These are phyloP conservation scores for Myrica gale DNA, from an alignment of 306 rosid genomes.

Conservation along the genomic window DNA sequence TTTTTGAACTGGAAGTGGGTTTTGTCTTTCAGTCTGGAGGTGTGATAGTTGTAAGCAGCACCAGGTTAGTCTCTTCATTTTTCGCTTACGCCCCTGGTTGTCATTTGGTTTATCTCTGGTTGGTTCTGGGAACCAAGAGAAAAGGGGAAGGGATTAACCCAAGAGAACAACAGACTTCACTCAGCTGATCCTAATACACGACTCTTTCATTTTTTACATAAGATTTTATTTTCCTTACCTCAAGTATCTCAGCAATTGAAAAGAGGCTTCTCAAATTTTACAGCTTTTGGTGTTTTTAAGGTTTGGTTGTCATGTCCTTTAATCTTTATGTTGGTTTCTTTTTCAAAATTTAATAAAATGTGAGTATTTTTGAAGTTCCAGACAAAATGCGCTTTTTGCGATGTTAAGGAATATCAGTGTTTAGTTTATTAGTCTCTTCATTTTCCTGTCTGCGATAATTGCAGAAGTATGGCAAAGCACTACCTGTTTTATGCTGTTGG, in stretches of 20 bases:
- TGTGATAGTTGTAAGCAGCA: not conserved
- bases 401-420: slow-evolving; percentile 35
- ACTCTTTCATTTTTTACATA: not conserved
- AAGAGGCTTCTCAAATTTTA: slow-evolving; percentile 25
- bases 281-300: slow-evolving; percentile 52
- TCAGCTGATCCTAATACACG: slow-evolving; percentile 22
- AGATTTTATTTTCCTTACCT: not conserved
- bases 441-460: slow-evolving; percentile 44
- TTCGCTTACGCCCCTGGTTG: slow-evolving; percentile 19
- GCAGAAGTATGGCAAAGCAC: slow-evolving; percentile 44
- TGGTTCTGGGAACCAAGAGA: slow-evolving; percentile 26
- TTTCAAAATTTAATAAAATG: slow-evolving; percentile 32
- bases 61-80: not conserved
- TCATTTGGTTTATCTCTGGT: slow-evolving; percentile 21
- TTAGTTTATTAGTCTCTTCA: slow-evolving; percentile 26
- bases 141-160: slow-evolving; percentile 1
- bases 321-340: slow-evolving; percentile 32
- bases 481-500: slow-evolving; percentile 32
- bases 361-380: slow-evolving; percentile 58
- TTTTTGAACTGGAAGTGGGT: slow-evolving; percentile 1
- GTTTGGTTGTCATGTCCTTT: slow-evolving; percentile 33
- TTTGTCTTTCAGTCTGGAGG: slow-evolving; percentile 24
- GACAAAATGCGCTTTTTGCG: slow-evolving; percentile 37
- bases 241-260: slow-evolving; percentile 6
- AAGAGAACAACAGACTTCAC: slow-evolving; percentile 17